Evolutionary conservation across 495 filamentous ascomycete species (phyloP).

Genomic region (Penicillium tannophilum): DNA sequence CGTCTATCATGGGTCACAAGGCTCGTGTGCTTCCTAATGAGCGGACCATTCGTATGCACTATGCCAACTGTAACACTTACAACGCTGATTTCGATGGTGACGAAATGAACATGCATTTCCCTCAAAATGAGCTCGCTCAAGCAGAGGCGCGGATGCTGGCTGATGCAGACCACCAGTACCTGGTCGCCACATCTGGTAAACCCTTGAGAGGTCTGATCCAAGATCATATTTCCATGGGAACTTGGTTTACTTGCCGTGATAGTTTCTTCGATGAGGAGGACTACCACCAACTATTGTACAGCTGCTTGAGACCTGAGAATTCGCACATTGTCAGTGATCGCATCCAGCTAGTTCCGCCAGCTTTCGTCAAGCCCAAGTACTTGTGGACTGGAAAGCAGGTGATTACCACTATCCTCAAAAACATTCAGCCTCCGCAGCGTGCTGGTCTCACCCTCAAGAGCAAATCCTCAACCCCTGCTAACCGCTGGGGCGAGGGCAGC

Average conservation of each 20-base stretch:
- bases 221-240: slow-evolving; percentile 95
- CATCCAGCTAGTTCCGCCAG: slow-evolving; percentile 77
- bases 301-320: slow-evolving; percentile 84
- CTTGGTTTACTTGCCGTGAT: slow-evolving; percentile 87
- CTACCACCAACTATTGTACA: slow-evolving; percentile 91
- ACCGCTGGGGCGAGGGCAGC: slow-evolving; percentile 70
- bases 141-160: slow-evolving; percentile 90
- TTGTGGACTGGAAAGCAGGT: slow-evolving; percentile 99
- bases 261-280: slow-evolving; percentile 88
- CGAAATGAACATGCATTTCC: slow-evolving; percentile 99
- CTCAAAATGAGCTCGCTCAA: slow-evolving; percentile 92
- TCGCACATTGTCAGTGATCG: slow-evolving; percentile 71
- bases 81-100: slow-evolving; percentile 99
- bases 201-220: slow-evolving; percentile 96
- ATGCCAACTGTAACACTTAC: slow-evolving; percentile 99
- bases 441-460: slow-evolving; percentile 78
- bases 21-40: slow-evolving; percentile 90
- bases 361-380: slow-evolving; percentile 75
- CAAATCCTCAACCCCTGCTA: slow-evolving; percentile 73
- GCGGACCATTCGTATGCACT: slow-evolving; percentile 98
- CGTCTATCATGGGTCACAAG: slow-evolving; percentile 99
- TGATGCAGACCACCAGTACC: slow-evolving; percentile 96
- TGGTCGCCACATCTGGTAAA: slow-evolving; percentile 90
- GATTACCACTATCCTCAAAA: slow-evolving; percentile 89
- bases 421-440: slow-evolving; percentile 75